Evolutionary conservation across 768 basidiomycete species (phyloP).

Genomic region (Leccinum broughii): DNA sequence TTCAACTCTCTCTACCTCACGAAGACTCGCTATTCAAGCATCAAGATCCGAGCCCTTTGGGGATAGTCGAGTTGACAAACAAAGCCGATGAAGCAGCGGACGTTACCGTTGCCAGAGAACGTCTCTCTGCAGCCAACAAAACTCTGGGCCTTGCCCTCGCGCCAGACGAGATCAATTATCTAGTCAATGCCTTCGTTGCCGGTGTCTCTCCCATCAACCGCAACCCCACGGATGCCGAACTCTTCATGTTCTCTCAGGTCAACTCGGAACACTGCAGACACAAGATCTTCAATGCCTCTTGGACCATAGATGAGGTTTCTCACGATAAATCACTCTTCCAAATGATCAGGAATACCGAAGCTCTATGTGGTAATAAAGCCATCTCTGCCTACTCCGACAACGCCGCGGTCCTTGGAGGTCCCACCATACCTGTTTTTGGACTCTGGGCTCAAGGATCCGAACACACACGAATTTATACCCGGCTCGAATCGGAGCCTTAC

Average conservation of each 20-base stretch:
- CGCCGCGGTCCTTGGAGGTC: slow-evolving; percentile 88
- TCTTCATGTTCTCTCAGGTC: slow-evolving; percentile 99
- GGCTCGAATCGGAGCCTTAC: slow-evolving; percentile 62
- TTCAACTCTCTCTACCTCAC: slow-evolving; percentile 58
- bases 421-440: slow-evolving; percentile 69
- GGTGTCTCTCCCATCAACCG: slow-evolving; percentile 65
- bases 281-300: slow-evolving; percentile 98
- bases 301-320: slow-evolving; percentile 77
- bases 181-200: slow-evolving; percentile 85
- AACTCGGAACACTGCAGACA: slow-evolving; percentile 99
- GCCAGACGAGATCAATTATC: slow-evolving; percentile 86
- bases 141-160: slow-evolving; percentile 89
- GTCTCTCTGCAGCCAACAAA: slow-evolving; percentile 75
- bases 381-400: slow-evolving; percentile 98
- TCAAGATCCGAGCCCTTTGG: slow-evolving; percentile 63
- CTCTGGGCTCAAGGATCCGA: slow-evolving; percentile 37
- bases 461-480: slow-evolving; percentile 49
- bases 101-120: slow-evolving; percentile 50
- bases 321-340: slow-evolving; percentile 81
- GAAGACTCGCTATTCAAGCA: slow-evolving; percentile 60
- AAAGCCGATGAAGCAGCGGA: slow-evolving; percentile 24
- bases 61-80: slow-evolving; percentile 61
- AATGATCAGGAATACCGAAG: slow-evolving; percentile 98
- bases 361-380: slow-evolving; percentile 69
- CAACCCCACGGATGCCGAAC: slow-evolving; percentile 94